A percentile compares a stretch with the other conserved stretches of the same genome.
Evolutionary conservation across 768 basidiomycete species (phyloP).

Genomic region (Tulasnella sp.): DNA sequence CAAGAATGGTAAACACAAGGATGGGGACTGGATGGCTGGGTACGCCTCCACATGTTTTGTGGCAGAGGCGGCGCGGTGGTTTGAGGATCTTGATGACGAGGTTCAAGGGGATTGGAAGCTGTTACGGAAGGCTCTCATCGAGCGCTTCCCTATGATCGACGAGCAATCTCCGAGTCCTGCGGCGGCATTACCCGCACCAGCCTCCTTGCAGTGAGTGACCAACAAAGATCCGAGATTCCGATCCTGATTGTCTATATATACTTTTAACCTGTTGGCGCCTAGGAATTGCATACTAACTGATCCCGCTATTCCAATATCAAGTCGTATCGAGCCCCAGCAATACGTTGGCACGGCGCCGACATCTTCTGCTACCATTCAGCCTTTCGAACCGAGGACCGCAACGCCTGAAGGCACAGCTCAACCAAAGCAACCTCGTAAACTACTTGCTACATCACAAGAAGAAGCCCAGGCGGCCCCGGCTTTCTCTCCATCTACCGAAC

Average conservation of each 20-base stretch:
- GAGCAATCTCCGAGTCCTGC: not conserved
- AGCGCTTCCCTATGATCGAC: not conserved
- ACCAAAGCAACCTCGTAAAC: no score
- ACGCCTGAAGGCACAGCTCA: not conserved
- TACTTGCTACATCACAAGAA: not conserved
- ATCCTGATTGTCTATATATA: not conserved
- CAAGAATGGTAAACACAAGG: not conserved
- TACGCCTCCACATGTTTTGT: not conserved
- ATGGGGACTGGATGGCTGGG: not conserved
- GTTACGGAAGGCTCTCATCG: not conserved
- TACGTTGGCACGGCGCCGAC: not conserved
- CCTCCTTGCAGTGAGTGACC: not conserved
- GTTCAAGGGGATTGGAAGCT: not conserved
- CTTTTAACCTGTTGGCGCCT: no score
- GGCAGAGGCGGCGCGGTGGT: not conserved
- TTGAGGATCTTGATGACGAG: not conserved
- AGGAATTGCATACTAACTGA: not conserved
- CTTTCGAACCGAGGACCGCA: no score
- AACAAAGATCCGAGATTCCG: not conserved
- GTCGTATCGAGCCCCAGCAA: not conserved
- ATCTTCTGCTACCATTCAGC: not conserved
- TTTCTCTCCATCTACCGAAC: not conserved
- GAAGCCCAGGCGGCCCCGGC: not conserved
- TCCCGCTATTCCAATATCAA: not conserved
- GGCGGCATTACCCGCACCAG: not conserved